Evolutionary conservation across 495 filamentous ascomycete genomes (phyloP).

Genomic region (Neurospora tetraspora): DNA sequence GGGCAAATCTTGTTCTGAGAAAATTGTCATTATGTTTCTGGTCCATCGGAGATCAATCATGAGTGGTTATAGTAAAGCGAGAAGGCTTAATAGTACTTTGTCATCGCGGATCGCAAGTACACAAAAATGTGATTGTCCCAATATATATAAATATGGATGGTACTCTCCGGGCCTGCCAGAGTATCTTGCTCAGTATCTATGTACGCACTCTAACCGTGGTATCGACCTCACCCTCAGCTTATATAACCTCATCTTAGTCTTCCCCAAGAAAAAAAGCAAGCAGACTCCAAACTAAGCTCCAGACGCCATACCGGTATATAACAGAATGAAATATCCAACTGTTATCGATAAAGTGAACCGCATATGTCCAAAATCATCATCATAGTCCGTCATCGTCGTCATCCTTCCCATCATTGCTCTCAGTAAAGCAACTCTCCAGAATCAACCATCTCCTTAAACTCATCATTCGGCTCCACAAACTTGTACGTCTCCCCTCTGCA

Average conservation of each 20-base stretch:
- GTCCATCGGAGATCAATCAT: too few relatives aligned
- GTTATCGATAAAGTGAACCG: neutral
- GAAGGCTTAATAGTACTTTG: too few relatives aligned
- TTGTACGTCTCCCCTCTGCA: slow-evolving; percentile 26
- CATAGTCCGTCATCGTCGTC: neutral
- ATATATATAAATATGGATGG: neutral
- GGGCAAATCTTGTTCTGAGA: neutral
- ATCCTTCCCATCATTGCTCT: neutral
- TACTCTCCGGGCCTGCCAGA: neutral
- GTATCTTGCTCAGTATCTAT: neutral
- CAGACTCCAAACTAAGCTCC: neutral
- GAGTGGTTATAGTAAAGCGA: too few relatives aligned
- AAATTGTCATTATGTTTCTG: neutral
- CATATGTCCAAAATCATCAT: neutral
- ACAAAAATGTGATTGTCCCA: neutral
- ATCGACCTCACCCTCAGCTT: neutral
- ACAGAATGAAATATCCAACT: neutral
- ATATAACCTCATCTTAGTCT: neutral
- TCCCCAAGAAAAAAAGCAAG: neutral
- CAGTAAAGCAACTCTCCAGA: slow-evolving; percentile 30
- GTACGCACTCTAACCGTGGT: neutral
- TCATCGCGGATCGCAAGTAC: too few relatives aligned
- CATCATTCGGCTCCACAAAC: slow-evolving; percentile 32
- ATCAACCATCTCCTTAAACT: slow-evolving; percentile 32
- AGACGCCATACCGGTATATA: neutral